These are phyloP conservation scores for Dothiorella sarmentorum DNA, from an alignment of 2,329 filamentous ascomycete genomes.

Conservation along the genomic window DNA sequence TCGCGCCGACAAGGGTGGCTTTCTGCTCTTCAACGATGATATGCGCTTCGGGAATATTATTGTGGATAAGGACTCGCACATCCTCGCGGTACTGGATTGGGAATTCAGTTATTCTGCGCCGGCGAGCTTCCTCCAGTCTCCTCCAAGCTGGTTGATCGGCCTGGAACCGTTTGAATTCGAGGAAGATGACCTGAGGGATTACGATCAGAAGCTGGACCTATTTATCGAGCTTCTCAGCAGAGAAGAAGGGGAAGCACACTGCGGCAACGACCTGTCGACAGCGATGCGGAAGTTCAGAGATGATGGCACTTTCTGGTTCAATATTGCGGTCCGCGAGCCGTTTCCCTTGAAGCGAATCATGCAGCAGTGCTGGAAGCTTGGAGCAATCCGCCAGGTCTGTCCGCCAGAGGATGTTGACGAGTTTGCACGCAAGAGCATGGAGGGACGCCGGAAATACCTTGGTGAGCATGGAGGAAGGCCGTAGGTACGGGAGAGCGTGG, in stretches of 20 bases:
- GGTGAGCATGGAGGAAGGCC: too few species aligned
- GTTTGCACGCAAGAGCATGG: too few species aligned
- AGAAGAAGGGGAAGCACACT: not conserved
- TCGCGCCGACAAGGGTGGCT: not conserved
- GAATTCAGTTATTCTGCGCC: constrained; percentile 43
- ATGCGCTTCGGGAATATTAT: constrained; percentile 39
- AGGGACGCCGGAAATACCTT: too few species aligned
- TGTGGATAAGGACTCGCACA: constrained; percentile 31
- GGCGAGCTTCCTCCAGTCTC: constrained; percentile 33
- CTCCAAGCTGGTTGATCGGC: constrained; percentile 38
- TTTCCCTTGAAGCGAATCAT: not conserved
- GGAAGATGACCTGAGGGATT: not conserved
- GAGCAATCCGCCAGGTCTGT: too few species aligned
- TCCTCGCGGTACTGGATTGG: constrained; percentile 38
- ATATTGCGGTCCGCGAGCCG: not conserved
- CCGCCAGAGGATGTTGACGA: too few species aligned
- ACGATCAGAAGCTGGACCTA: not conserved
- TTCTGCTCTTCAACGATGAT: constrained; percentile 37
- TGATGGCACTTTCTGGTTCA: not conserved
- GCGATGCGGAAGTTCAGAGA: not conserved
- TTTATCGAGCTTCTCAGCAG: not conserved
- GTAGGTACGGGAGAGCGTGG: too few species aligned
- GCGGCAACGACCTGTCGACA: not conserved
- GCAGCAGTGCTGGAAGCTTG: not conserved
- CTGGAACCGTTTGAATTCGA: not conserved